Base-by-base conservation (phyloP, 305 asterid species). In the Solanum aculeatissimum region DNA sequence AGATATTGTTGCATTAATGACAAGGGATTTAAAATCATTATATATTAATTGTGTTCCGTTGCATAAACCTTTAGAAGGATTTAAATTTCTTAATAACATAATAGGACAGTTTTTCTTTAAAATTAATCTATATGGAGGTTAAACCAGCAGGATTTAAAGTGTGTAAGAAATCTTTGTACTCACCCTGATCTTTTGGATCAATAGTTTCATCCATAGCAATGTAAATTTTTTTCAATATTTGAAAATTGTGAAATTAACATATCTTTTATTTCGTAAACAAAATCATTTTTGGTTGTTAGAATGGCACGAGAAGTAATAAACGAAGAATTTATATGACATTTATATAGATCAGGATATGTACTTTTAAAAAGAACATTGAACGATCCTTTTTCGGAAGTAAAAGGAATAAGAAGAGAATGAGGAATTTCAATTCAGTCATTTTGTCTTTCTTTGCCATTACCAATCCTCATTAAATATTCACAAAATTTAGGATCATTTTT, bases 371-470 rank as follows among this genome's bases (percentile, higher is more conserved):
- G 55, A 13, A 13, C 7, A 51, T 51, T 15, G 2, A 51, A 12
- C 1, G 19, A 51, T 51, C 14, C 19, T 13, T 51, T 51, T 51
- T 51, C 19, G 2, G 2, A 51, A 51, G 55, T 51, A 51, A 51
- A 51, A 15, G 19, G 55, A 51, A 15, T 5, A 15, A 51, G 1
- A 4, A 51, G 12, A 13, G 18, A 4, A 49, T 12, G 18, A 49
- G 54, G 18, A 14, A 14, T 14, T 51, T 15, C 7, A 13, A 49
- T 13, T 49, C 13, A 1, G 4, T 3, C 14, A 11, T 45, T 45
- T 45, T 9, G 0, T 45, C 2, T 45, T 45, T 11, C 51, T 45
- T 45, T 45, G 11, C 14, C 98, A 77, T 93, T 94, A 32, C 97
- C 79, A 38, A 18, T 11, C 6, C 27, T 70, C 15, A 70, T 38